Percentiles rank a stretch among this genome's conserved stretches.
Conservation (phyloP, 1,284 basidiomycete genomes). For the Chiua sp. region DNA sequence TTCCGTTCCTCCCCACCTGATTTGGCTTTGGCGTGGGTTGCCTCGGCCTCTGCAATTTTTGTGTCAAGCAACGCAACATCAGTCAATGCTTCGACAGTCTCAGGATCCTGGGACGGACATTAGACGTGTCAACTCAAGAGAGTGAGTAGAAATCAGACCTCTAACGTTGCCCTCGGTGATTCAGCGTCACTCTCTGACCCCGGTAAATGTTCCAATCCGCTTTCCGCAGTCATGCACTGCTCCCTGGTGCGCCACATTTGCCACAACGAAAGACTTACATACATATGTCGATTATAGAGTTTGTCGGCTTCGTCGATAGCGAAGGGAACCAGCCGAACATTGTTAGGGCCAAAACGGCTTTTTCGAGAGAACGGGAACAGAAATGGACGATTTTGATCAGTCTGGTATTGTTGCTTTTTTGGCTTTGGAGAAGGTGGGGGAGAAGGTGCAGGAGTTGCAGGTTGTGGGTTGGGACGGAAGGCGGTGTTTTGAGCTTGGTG, state of each 20-base stretch:
- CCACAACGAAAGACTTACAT: conserved; percentile 86
- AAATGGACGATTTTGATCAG: conserved; percentile 94
- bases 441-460: conserved; percentile 87
- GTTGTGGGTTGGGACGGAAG: conserved; percentile 63
- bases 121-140: conserved; percentile 4
- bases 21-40: conserved; percentile 60
- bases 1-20: conserved; percentile 61
- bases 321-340: conserved; percentile 81
- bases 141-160: conserved; percentile 40
- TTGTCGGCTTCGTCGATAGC: conserved; percentile 96
- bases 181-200: conserved; percentile 61
- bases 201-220: conserved; percentile 84
- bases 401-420: conserved; percentile 99
- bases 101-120: conserved; percentile 52
- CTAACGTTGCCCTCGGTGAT: conserved; percentile 46
- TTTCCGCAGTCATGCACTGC: conserved; percentile 94
- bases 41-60: conserved; percentile 71
- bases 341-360: conserved; percentile 41
- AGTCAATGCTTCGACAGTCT: conserved; percentile 62
- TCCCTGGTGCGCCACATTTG: conserved; percentile 97
- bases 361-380: conserved; percentile 90
- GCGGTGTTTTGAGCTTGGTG: conserved; percentile 50
- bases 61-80: conserved; percentile 75
- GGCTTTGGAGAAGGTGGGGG: conserved; percentile 90
- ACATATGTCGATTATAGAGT: conserved; percentile 91